Evolutionary conservation across 805 yeast species (phyloP).

Genomic region (Komagataella populi): DNA sequence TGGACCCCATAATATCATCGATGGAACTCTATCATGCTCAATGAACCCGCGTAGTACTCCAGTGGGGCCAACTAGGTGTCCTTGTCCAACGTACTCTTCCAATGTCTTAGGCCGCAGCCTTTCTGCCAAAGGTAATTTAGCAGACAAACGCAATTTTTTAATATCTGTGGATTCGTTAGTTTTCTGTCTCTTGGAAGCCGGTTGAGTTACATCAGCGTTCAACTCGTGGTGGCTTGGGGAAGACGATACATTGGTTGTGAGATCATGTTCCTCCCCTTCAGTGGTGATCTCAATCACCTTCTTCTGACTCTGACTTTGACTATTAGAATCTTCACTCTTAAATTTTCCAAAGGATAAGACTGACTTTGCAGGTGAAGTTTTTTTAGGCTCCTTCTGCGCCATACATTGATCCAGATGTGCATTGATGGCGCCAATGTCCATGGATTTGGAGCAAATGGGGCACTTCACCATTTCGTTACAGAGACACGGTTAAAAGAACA

Average conservation of each 20-base stretch:
- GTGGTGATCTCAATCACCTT: not conserved
- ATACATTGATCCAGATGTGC: conserved; percentile 20
- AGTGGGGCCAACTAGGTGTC: conserved; percentile 50
- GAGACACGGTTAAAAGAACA: not conserved
- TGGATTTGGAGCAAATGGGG: conserved; percentile 18
- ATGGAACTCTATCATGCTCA: conserved; percentile 55
- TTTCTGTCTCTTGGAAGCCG: conserved; percentile 1
- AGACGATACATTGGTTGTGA: not conserved
- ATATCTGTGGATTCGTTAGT: conserved; percentile 8
- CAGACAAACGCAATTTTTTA: conserved; percentile 8
- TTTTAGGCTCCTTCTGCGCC: not conserved
- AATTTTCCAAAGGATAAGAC: conserved; percentile 1
- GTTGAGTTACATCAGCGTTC: not conserved
- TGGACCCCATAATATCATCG: conserved; percentile 88
- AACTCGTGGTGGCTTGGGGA: not conserved
- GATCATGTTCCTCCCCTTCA: not conserved
- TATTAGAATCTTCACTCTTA: conserved; percentile 1
- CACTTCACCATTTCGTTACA: conserved; percentile 15
- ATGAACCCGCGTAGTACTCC: conserved; percentile 62
- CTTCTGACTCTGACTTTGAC: not conserved
- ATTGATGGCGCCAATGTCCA: conserved; percentile 16
- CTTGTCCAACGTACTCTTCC: conserved; percentile 73
- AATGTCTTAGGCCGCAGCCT: conserved; percentile 65
- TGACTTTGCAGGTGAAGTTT: not conserved
- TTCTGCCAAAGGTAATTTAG: conserved; percentile 52